phyloP scores from a whole-genome alignment of 257 asterid species.

The Ballota nigra region DNA sequence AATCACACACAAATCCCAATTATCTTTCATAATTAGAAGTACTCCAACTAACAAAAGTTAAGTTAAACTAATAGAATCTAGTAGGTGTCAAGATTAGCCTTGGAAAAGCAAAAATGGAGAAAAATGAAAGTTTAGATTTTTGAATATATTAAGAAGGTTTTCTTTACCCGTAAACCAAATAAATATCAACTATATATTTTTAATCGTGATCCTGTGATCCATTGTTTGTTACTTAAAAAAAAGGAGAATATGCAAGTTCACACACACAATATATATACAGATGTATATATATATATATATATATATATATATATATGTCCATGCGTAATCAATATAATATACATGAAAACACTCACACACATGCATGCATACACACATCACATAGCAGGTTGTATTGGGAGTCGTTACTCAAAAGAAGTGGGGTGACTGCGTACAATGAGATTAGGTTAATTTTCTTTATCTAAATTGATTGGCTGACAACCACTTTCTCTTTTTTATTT shows the following conservation, averaged over 20 bases:
- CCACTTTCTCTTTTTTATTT: background rate
- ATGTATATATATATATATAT: background rate
- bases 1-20: background rate
- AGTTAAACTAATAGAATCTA: background rate
- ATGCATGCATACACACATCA: background rate
- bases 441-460: background rate
- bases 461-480: background rate
- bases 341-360: background rate
- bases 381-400: background rate
- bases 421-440: background rate
- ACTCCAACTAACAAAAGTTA: background rate
- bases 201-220: background rate
- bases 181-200: background rate
- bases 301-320: background rate
- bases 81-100: background rate
- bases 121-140: background rate
- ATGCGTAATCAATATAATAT: background rate
- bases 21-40: background rate
- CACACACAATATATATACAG: background rate
- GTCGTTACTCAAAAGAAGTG: too few species aligned
- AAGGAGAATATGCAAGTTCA: background rate
- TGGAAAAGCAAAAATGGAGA: background rate
- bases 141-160: background rate
- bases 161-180: background rate
- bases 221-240: background rate